Base-by-base conservation (phyloP, 805 yeast species). In the Suhomyces xylopsoci region DNA sequence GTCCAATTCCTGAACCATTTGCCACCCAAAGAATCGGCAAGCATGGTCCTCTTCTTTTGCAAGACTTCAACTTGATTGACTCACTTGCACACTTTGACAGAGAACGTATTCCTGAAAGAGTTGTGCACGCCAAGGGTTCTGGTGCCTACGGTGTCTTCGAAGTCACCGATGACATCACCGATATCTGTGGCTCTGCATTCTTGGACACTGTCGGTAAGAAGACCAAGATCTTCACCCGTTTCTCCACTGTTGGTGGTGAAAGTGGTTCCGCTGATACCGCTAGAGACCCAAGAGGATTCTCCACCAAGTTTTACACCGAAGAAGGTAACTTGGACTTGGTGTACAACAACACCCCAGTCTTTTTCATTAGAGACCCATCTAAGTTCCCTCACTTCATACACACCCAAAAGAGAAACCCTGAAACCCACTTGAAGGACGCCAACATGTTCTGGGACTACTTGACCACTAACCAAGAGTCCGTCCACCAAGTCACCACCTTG, bases 401-500 rank as follows among this genome's bases (percentile, higher is more conserved):
- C 72, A 81, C 88, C 20, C 88, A 83, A 69, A 84, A 84, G 78
- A 80, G 89, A 61, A 77, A 83, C 69, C 89, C 90, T 40, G 53
- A 85, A 67, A 87, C 91, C 42, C 88, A 88, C 71, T 75, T 86
- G 70, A 86, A 86, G 70, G 94, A 88, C 69, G 79, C 93, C 17
- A 80, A 85, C 71, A 84, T 84, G 88, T 87, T 87, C 69, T 88
- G 96, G 96, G 93, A 88, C 71, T 88, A 85, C 68, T 78, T 87
- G 66, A 81, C 87, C 34, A 76, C 79, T 62, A 88, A 88, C 69
- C 88, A 79, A 63, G 96, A 88, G 72, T 77, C 90, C 24, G 70
- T 81, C 56, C 94, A 88, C 70, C 92, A 88, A 73, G 85, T 87
- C 45, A 79, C 82, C 81, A 77, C 79, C 54, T 75, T 88, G 67